A percentile compares a stretch with the other conserved stretches of the same genome.
Conservation (phyloP, 2,329 filamentous ascomycete genomes). For the Pochonia chlamydosporia region DNA sequence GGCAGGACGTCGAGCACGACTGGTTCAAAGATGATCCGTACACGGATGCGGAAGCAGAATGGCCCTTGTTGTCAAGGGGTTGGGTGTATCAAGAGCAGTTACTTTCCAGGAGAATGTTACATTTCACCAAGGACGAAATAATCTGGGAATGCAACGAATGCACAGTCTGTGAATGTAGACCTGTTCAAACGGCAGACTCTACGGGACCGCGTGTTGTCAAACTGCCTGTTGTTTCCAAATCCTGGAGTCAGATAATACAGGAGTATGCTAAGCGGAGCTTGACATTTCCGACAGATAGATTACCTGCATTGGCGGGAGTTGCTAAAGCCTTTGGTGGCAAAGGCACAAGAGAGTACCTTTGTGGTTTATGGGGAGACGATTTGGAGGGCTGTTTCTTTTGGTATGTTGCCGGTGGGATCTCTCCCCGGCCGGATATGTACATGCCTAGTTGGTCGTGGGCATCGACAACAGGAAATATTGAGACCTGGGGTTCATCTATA, state of each 20-base stretch:
- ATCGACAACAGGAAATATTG: conserved; percentile 5
- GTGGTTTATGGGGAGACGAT: conserved; percentile 9
- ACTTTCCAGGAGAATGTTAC: conserved; percentile 13
- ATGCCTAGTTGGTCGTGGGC: conserved; percentile 13
- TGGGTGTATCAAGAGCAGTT: conserved; percentile 19
- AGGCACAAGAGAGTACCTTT: conserved; percentile 4
- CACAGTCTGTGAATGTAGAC: conserved; percentile 11
- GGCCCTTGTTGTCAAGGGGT: conserved; percentile 7
- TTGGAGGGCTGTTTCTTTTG: conserved; percentile 9
- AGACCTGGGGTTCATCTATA: neutral
- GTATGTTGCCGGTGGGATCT: neutral
- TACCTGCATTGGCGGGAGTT: conserved; percentile 11
- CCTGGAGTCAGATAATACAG: conserved; percentile 4
- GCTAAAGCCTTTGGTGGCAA: conserved; percentile 6
- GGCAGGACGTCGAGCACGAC: neutral
- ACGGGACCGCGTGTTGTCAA: neutral
- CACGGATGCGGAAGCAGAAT: neutral
- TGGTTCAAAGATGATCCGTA: neutral
- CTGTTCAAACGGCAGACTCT: neutral
- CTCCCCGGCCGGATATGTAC: neutral
- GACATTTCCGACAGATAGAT: conserved; percentile 6
- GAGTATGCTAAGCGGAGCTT: conserved; percentile 8
- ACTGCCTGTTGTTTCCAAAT: neutral
- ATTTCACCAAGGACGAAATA: conserved; percentile 13
- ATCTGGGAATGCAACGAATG: conserved; percentile 12